Conservation (phyloP, 2,329 filamentous ascomycete species). For the Fusarium foetens region DNA sequence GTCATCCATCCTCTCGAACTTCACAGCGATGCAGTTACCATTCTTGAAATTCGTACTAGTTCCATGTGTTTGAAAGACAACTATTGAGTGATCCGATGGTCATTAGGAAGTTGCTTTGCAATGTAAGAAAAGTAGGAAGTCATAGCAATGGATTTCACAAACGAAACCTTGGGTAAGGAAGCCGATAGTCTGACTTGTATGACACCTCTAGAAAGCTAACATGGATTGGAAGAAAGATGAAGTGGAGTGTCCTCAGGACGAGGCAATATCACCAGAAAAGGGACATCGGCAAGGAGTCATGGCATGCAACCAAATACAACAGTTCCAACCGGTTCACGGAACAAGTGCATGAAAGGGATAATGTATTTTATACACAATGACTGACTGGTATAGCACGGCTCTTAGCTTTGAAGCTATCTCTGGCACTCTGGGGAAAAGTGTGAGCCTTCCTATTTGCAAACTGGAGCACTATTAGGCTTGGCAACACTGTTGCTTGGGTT, state of each 20-base stretch:
- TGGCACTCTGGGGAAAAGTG: rapidly evolving
- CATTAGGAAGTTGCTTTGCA: neutral
- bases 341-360: neutral
- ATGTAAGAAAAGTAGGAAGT: neutral
- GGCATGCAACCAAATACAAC: neutral
- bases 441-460: slow-evolving; percentile 29
- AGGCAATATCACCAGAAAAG: neutral
- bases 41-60: neutral
- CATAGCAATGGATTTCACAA: neutral
- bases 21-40: too few species aligned
- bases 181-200: too few species aligned
- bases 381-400: neutral
- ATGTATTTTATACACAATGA: too few species aligned
- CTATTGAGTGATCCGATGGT: too few species aligned
- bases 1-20: too few species aligned
- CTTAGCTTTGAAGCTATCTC: rapidly evolving
- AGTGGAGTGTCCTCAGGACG: too few species aligned
- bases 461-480: slow-evolving; percentile 43
- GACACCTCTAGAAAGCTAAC: rapidly evolving
- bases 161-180: neutral
- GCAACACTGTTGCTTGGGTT: slow-evolving; percentile 47
- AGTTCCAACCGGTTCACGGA: rapidly evolving
- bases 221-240: too few species aligned
- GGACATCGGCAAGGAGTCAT: rapidly evolving
- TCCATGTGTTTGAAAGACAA: rapidly evolving